Base-by-base conservation (phyloP, 345 rosid genomes). In the Rhodamnia rubescens region DNA sequence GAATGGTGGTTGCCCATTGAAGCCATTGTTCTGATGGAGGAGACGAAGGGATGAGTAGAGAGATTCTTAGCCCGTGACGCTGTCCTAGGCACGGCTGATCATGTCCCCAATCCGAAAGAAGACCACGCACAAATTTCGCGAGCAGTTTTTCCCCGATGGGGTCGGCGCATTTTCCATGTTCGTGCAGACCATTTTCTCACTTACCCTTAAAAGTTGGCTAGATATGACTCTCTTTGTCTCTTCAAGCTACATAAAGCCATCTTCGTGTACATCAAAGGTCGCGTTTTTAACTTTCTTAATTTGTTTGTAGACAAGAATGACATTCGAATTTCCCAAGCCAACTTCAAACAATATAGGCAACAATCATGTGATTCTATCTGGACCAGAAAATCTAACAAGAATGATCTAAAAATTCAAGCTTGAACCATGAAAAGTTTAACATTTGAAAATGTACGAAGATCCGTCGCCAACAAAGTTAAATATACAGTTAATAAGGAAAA, bases 271-370 rank as follows among this genome's bases (percentile, higher is more conserved):
- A 29, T 29, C 5, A 29, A 61, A 61, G 2, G 0, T 27, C 20
- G 10, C 8, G 5, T 29, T 61, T 61, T 29, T 0, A n/a, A 15
- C 1, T 27, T 29, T 61, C 74, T 27, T 27, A 61, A 32, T 27
- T 61, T 61, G 40, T 27, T 27, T 61, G 74, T 61, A 1, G 15
- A 15, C 15, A 32, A 61, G 74, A 61, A 61, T 3, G 40, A 29
- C 74, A 27, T 61, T 61, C 8, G 11, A 14, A 29, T 15, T 14
- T 61, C 5, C 74, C 21, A 1, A 61, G 40, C 74, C 11, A 14
- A 27, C 40, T 14, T 61, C 32, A 14, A 58, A 58, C 11, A 0
- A 1, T n/a, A 58, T 7, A 3, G 16, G 14, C n/a, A 58, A 12
- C 69, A 58, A n/a, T 58, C 0, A n/a, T n/a, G 69, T 5, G 16